These are phyloP conservation scores for Umbelopsis sp. DNA, from an alignment of 192 early-diverging fungal genomes.

Conservation along the genomic window DNA sequence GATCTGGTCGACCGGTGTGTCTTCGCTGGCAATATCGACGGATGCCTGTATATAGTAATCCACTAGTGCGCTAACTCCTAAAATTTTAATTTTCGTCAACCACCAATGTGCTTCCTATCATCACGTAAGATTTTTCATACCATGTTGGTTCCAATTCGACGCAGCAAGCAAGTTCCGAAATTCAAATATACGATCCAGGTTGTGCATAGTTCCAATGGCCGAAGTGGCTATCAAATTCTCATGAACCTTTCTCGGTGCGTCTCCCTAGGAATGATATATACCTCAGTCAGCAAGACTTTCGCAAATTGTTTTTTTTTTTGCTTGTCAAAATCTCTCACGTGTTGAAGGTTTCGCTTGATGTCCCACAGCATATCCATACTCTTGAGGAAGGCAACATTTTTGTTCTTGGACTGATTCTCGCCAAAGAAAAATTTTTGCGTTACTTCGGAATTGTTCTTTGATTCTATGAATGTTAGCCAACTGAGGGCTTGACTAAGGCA, in stretches of 20 bases:
- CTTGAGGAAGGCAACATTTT: background rate
- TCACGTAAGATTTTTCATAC: background rate
- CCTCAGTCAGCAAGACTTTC: background rate
- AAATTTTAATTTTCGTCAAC: background rate
- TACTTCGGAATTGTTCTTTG: conserved; percentile 1
- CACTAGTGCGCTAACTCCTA: conserved; percentile 5
- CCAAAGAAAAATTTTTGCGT: conserved; percentile 13
- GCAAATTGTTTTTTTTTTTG: background rate
- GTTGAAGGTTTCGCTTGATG: conserved; percentile 8
- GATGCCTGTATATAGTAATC: conserved; percentile 12
- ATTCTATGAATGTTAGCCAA: conserved; percentile 28
- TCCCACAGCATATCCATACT: conserved; percentile 19
- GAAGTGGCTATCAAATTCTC: conserved; percentile 9
- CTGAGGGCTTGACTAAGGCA: conserved; percentile 49
- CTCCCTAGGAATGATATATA: background rate
- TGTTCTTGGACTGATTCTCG: conserved; percentile 2
- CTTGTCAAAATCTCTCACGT: background rate
- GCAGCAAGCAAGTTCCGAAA: conserved; percentile 1
- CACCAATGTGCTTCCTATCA: too few species aligned
- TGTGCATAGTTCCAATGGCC: conserved; percentile 2
- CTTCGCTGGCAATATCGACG: background rate
- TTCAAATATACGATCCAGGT: conserved; percentile 12
- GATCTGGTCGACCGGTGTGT: conserved; percentile 1
- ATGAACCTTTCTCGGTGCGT: background rate
- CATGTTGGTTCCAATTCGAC: conserved; percentile 10